Evolutionary conservation across 176 grass and related monocot genomes (phyloP).

Genomic region (Dactylis glomerata): DNA sequence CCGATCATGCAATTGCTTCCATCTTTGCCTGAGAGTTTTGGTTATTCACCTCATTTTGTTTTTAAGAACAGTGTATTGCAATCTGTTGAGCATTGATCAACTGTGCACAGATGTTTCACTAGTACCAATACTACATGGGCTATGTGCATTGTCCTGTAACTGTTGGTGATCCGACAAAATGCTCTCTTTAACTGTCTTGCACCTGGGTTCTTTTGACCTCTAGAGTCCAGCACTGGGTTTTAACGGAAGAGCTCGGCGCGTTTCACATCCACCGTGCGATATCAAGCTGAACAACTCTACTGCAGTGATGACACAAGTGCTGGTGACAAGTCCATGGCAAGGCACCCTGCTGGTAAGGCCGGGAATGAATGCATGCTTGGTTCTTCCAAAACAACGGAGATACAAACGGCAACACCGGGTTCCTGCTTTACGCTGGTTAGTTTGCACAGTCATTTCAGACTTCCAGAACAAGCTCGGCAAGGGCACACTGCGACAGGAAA

Average conservation of each 20-base stretch:
- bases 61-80: not conserved
- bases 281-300: not conserved
- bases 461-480: constrained; percentile 25
- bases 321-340: not conserved
- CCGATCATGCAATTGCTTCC: not conserved
- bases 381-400: not conserved
- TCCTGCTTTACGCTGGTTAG: not conserved
- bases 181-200: not conserved
- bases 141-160: not conserved
- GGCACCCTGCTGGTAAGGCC: not conserved
- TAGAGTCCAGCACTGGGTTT: not conserved
- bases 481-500: constrained; percentile 19
- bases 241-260: not conserved
- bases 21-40: not conserved
- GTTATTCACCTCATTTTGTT: not conserved
- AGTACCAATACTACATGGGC: not conserved
- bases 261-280: not conserved
- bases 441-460: constrained; percentile 20
- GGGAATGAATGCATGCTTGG: not conserved
- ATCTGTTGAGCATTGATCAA: not conserved
- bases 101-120: not conserved
- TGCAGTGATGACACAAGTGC: not conserved
- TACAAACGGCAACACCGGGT: not conserved
- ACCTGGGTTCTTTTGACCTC: not conserved
- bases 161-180: not conserved